phyloP scores from a whole-genome alignment of 805 yeast genomes.

The Barnettozyma sucrosica region DNA sequence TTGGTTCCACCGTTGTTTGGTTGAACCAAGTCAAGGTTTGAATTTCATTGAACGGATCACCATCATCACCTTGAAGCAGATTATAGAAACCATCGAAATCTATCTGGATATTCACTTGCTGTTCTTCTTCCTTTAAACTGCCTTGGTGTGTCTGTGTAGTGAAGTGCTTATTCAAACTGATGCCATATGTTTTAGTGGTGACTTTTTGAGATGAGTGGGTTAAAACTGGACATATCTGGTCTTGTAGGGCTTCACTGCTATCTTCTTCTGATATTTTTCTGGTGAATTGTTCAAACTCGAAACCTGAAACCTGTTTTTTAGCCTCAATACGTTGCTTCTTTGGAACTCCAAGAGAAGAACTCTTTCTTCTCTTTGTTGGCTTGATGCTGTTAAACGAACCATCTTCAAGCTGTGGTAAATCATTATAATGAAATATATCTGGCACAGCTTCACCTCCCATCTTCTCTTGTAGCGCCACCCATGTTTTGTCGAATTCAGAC shows the following conservation, averaged over 20 bases:
- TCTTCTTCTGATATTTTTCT: background rate
- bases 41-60: background rate
- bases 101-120: background rate
- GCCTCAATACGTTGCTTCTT: background rate
- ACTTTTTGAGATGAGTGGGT: background rate
- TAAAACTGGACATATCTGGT: background rate
- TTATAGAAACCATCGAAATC: background rate
- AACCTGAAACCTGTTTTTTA: background rate
- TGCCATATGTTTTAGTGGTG: no score
- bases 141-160: background rate
- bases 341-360: background rate
- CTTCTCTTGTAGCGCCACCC: background rate
- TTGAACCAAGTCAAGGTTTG: background rate
- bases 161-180: no score
- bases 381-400: background rate
- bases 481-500: background rate
- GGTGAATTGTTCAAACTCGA: background rate
- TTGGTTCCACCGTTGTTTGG: background rate
- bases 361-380: constrained; percentile 1
- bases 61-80: background rate
- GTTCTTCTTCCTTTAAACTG: background rate
- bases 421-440: background rate
- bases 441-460: background rate
- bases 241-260: background rate
- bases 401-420: background rate